Evolutionary conservation across 1,284 basidiomycete species (phyloP).

Genomic region (Tilletia caries): DNA sequence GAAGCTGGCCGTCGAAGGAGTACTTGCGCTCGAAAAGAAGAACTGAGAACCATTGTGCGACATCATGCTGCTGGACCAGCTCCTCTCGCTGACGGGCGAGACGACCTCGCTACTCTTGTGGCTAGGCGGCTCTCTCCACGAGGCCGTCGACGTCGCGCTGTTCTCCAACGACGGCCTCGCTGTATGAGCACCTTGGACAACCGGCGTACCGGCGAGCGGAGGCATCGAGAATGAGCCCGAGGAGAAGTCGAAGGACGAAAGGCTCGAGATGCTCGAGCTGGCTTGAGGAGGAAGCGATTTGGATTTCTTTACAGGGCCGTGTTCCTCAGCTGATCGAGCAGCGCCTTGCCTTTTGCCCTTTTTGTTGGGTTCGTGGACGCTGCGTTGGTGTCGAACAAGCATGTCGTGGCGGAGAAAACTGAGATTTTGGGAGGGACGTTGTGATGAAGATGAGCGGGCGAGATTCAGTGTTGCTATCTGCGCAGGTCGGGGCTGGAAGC

Average conservation of each 20-base stretch:
- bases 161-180: background rate
- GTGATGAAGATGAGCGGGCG: background rate
- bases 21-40: no score
- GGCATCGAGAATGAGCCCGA: no score
- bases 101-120: background rate
- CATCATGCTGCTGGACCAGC: conserved; percentile 9
- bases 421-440: no score
- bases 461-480: background rate
- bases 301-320: background rate
- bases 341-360: conserved; percentile 16
- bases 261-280: no score
- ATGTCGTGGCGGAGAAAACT: conserved; percentile 39
- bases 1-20: no score
- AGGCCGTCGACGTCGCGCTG: background rate
- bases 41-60: no score
- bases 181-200: background rate
- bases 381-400: conserved; percentile 36
- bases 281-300: background rate
- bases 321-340: conserved; percentile 2
- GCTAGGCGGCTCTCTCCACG: background rate
- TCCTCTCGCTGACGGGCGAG: conserved; percentile 4
- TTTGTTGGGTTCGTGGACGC: conserved; percentile 22
- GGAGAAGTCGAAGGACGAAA: no score
- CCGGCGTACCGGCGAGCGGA: no score
- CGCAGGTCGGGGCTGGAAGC: background rate